A percentile compares a stretch with the other conserved stretches of the same genome.
Conservation (phyloP, 2,329 filamentous ascomycete species). For the Colletotrichum kahawae region DNA sequence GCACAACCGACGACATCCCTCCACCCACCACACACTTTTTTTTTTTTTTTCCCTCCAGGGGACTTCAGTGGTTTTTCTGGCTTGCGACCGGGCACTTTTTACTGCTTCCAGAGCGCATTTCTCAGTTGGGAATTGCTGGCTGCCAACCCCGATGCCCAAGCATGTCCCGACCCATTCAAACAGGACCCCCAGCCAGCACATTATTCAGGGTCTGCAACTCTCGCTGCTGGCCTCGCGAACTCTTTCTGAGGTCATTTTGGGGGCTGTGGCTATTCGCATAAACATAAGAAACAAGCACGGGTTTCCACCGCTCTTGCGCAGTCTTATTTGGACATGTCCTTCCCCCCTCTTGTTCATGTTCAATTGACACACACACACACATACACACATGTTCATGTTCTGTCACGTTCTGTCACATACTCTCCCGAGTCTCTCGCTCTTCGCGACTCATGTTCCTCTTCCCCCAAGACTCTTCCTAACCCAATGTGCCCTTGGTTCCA, state of each 20-base stretch:
- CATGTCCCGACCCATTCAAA: not conserved
- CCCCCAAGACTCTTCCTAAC: not conserved
- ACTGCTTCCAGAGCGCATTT: not conserved
- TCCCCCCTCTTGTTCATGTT: not conserved
- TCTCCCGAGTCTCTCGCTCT: not conserved
- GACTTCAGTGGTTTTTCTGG: not conserved
- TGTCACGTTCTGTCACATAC: not conserved
- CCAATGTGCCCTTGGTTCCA: not conserved
- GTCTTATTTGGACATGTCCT: not conserved
- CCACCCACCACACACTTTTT: not conserved
- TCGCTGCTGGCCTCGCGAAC: not conserved
- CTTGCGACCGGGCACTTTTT: not conserved
- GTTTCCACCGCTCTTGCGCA: not conserved
- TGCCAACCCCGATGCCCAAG: not conserved
- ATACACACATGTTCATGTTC: not conserved
- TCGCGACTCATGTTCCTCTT: not conserved
- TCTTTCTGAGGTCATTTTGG: not conserved
- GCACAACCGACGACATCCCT: constrained; percentile 2
- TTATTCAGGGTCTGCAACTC: not conserved
- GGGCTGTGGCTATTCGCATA: not conserved
- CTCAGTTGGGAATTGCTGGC: not conserved
- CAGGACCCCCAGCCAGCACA: not conserved
- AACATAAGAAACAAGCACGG: not conserved
- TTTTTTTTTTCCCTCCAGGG: not conserved
- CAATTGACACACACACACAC: not conserved